Evolutionary conservation across 2,329 filamentous ascomycete genomes (phyloP).

Genomic region (Colletotrichum musae): DNA sequence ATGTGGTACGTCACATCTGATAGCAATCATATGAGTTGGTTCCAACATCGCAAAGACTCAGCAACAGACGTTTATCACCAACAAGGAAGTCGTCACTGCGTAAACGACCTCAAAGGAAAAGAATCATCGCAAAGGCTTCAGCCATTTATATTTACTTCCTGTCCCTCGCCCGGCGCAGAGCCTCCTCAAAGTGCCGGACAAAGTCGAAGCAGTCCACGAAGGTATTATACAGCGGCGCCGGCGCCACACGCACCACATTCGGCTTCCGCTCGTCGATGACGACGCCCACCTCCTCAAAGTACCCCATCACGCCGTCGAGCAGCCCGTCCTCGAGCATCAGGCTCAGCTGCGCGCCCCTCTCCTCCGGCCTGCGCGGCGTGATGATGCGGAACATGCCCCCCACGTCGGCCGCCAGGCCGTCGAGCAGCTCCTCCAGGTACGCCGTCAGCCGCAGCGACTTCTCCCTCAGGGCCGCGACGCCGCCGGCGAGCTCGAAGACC

Average conservation of each 20-base stretch:
- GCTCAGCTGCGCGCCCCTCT: constrained; percentile 84
- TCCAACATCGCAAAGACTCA: no score
- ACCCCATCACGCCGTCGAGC: constrained; percentile 74
- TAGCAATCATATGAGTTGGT: no score
- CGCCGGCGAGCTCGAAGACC: constrained; percentile 77
- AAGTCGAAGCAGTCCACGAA: constrained; percentile 71
- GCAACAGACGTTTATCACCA: no score
- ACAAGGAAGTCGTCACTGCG: no score
- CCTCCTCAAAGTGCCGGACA: constrained; percentile 47
- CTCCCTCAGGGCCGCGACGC: constrained; percentile 71
- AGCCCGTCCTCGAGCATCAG: constrained; percentile 75
- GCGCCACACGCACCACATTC: constrained; percentile 84
- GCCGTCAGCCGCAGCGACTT: constrained; percentile 79
- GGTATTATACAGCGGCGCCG: constrained; percentile 84
- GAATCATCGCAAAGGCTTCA: background rate
- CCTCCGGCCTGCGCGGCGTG: constrained; percentile 73
- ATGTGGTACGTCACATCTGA: no score
- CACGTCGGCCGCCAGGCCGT: constrained; percentile 46
- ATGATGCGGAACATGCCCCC: constrained; percentile 67
- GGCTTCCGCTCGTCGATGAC: constrained; percentile 87
- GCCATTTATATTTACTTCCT: background rate
- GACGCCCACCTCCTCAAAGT: constrained; percentile 75
- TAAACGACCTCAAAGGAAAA: no score
- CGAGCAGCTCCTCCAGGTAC: constrained; percentile 78
- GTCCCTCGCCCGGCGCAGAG: constrained; percentile 35